Evolutionary conservation across 148 eudicot genomes (phyloP).

Genomic region (Camellia sinensis): DNA sequence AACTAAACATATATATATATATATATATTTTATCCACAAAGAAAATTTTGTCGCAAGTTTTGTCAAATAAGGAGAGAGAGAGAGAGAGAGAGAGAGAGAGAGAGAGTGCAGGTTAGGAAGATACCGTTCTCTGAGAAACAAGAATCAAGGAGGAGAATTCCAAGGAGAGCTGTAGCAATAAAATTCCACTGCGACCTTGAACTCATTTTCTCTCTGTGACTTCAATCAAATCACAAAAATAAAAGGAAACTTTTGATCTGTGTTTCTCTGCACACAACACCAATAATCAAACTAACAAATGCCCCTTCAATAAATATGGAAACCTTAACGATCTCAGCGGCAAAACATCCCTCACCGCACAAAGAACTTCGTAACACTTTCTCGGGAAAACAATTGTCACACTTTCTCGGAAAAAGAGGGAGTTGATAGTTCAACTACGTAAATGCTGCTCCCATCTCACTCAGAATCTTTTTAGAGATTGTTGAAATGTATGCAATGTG

Average conservation of each 20-base stretch:
- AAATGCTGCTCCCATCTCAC: not conserved
- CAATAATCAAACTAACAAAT: not conserved
- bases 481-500: not conserved
- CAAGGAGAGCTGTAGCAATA: constrained; percentile 14
- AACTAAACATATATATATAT: too few relatives aligned
- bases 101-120: not conserved
- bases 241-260: not conserved
- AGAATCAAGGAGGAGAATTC: constrained; percentile 23
- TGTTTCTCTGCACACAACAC: not conserved
- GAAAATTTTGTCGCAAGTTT: too few relatives aligned
- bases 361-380: not conserved
- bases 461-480: not conserved
- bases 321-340: not conserved
- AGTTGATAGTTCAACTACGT: not conserved
- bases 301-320: too few relatives aligned
- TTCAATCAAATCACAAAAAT: too few relatives aligned
- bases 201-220: not conserved
- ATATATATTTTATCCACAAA: too few relatives aligned
- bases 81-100: constrained; percentile 17
- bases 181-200: not conserved
- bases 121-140: constrained; percentile 45
- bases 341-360: not conserved
- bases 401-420: not conserved
- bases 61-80: not conserved
- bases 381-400: not conserved